Evolutionary conservation across 768 basidiomycete genomes (phyloP).

Genomic region (Russula compacta): DNA sequence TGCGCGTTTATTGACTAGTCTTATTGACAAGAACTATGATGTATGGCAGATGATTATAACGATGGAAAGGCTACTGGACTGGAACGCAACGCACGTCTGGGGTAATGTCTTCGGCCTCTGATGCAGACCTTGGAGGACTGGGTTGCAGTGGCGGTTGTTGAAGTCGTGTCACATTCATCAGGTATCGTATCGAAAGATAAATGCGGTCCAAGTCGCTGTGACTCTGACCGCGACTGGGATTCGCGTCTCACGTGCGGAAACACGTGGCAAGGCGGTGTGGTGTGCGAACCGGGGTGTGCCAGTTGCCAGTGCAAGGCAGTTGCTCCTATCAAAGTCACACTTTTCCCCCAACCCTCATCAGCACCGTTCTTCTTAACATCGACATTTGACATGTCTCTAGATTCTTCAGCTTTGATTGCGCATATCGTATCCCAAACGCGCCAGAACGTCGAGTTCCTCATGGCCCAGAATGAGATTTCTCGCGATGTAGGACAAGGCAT

Average conservation of each 20-base stretch:
- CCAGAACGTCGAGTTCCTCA: conserved; percentile 39
- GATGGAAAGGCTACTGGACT: not conserved
- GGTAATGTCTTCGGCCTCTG: conserved; percentile 16
- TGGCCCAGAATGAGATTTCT: conserved; percentile 34
- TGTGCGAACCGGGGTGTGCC: no score
- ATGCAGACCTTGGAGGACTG: conserved; percentile 1
- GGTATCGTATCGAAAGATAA: not conserved
- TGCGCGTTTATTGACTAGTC: conserved; percentile 46
- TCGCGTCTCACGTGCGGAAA: not conserved
- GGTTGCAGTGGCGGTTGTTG: conserved; percentile 14
- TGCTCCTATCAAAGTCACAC: no score
- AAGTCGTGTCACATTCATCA: conserved; percentile 18
- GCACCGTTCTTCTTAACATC: not conserved
- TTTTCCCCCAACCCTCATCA: no score
- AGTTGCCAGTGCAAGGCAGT: no score
- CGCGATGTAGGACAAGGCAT: conserved; percentile 34
- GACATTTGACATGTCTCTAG: conserved; percentile 9
- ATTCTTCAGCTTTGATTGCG: conserved; percentile 39
- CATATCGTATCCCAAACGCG: conserved; percentile 43
- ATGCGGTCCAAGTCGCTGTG: not conserved
- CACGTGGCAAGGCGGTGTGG: not conserved
- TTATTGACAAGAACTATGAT: conserved; percentile 31
- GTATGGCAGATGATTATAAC: not conserved
- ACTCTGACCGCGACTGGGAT: not conserved
- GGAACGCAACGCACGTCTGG: conserved; percentile 13